Evolutionary conservation across 768 basidiomycete species (phyloP), one percentile per base, ranked within the genome.

Genomic region (Kwoniella europaea): DNA sequence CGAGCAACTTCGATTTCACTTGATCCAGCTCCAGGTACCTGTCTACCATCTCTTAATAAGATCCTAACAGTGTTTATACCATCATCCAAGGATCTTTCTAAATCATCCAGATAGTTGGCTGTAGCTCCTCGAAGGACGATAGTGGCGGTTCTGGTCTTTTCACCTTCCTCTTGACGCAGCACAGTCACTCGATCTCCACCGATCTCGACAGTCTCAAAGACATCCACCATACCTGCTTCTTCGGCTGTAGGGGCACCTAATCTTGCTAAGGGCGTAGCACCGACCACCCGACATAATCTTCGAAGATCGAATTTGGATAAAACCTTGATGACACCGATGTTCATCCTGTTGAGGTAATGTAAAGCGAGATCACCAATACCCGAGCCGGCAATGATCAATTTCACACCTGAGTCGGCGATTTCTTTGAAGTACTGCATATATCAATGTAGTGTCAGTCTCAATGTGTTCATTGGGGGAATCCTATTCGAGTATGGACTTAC

Each of bases 181-280:
- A 99, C 97, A 0, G 95, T 98, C 61, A 98, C 97, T 67, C 96
- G 91, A 85, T 99, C 97, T 5, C 97, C 96, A 55, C 97, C 97
- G 77, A 99, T 91, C 83, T 99, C 97, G 68, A 91, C 89, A 29
- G 92, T 93, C 87, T 99, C 97, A 81, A 98, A 92, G 22, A 98
- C 87, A 80, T 98, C 97, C 73, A 96, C 89, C 77, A 87, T 90
- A 55, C 97, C 97, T 22, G 93, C 93, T 85, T 99, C 97, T 83
- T 99, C 97, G 0, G 94, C 89, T 13, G 93, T 98, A 4, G 97
- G 97, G 0, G 94, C 93, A 68, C 97, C 97, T 71, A 99, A 88
- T 57, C 97, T 91, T 1, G 97, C 95, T 63, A 99, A 90, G 3
- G 97, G 97, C 0, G 94, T 97, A 12, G 96, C 97, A 72, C 93